Evolutionary conservation across 257 asterid genomes (phyloP), one percentile per base, ranked within the genome.

Genomic region (Phtheirospermum japonicum): DNA sequence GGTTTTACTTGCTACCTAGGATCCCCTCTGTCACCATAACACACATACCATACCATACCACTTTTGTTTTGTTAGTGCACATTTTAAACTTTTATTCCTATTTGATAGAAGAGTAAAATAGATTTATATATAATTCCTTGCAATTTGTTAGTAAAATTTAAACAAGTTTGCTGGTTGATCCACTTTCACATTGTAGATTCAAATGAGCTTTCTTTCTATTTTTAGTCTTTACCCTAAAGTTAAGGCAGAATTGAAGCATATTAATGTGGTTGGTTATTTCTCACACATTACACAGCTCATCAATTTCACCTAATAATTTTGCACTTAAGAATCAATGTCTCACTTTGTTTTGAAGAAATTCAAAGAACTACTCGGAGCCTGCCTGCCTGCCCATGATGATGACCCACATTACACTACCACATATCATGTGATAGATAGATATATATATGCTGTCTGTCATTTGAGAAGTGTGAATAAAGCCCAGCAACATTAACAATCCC

Each of bases 191-290:
- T 65, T 63, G 32, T 77, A 79, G 82, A 68, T 82, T 78, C 69
- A 65, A 48, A 64, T 40, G 65, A 76, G 62, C 82, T 70, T 61
- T 77, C 71, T 63, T 57, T 72, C 72, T 68, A 40, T 50, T 30
- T 39, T 48, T 19, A 75, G 51, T 67, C 84, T 75, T 79, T 76
- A 70, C 84, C 82, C 84, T 63, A 61, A 73, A 79, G 82, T 76
- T 79, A 76, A 82, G 81, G 79, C 80, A 73, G 63, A 63, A 66
- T 65, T 69, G 50, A 67, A 73, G 67, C 74, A 61, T 58, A 48
- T 68, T 63, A 70, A 66, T 49, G 67, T 75, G 83, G 80, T 74
- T 69, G 75, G 71, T 65, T 70, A 64, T 71, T 74, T 52, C 75
- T 62, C 64, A 69, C 79, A 68, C 75, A 70, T 57, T 69, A 40